Conservation (phyloP, 208 protist genomes). For the Trichomonas tenax region DNA sequence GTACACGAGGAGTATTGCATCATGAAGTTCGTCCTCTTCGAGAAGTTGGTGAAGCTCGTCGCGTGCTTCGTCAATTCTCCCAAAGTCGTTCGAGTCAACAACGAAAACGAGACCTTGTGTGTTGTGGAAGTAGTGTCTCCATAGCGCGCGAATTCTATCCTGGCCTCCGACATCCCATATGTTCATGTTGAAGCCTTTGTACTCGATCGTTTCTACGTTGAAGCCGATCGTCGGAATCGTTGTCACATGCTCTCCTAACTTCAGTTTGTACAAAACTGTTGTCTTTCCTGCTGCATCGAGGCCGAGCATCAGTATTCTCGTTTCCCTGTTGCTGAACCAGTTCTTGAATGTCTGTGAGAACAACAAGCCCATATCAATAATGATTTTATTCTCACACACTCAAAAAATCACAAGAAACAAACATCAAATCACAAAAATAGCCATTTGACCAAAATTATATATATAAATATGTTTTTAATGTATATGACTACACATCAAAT, state of each 20-base stretch:
- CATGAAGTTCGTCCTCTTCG: slow-evolving; percentile 81
- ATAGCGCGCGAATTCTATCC: slow-evolving; percentile 77
- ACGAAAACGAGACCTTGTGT: too few species aligned
- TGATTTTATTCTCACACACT: too few species aligned
- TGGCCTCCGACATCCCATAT: slow-evolving; percentile 78
- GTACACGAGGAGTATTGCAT: slow-evolving; percentile 82
- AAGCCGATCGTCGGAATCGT: slow-evolving; percentile 79
- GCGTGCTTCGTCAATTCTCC: slow-evolving; percentile 55
- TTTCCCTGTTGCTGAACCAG: slow-evolving; percentile 43
- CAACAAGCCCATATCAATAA: slow-evolving; percentile 31
- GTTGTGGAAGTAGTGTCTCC: slow-evolving; percentile 81
- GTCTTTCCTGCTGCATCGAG: slow-evolving; percentile 84
- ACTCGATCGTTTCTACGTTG: slow-evolving; percentile 73
- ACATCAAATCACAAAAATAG: too few species aligned
- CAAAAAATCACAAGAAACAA: too few species aligned
- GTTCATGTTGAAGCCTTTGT: slow-evolving; percentile 86
- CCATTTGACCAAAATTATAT: too few species aligned
- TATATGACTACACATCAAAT: too few species aligned
- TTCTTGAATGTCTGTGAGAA: slow-evolving; percentile 26
- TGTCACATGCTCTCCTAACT: too few species aligned
- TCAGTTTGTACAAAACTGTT: slow-evolving; percentile 58
- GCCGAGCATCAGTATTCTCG: slow-evolving; percentile 83
- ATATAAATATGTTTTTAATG: too few species aligned
- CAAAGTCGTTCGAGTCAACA: slow-evolving; percentile 78
- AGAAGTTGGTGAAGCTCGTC: slow-evolving; percentile 69